Evolutionary conservation across 768 basidiomycete genomes (phyloP).

Genomic region (Pleurotus sapidus): DNA sequence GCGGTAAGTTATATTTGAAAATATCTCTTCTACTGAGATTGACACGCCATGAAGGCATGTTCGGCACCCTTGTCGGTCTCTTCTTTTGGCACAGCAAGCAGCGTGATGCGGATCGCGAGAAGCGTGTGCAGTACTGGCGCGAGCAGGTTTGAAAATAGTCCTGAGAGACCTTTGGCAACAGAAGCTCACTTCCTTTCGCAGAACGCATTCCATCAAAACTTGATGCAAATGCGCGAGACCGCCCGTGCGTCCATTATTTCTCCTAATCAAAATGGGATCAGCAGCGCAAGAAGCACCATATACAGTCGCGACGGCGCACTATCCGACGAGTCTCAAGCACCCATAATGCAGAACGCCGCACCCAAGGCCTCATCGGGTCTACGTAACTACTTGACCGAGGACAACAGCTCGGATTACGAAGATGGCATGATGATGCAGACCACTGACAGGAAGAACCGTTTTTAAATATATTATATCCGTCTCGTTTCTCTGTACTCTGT

Average conservation of each 20-base stretch:
- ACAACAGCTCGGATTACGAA: conserved; percentile 40
- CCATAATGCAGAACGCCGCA: conserved; percentile 43
- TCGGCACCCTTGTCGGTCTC: conserved; percentile 63
- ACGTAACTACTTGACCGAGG: conserved; percentile 49
- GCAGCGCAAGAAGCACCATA: conserved; percentile 46
- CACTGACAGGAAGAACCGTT: conserved; percentile 19
- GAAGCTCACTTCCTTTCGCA: conserved; percentile 20
- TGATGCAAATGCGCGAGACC: conserved; percentile 75
- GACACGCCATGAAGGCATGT: conserved; percentile 53
- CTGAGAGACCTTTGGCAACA: not conserved
- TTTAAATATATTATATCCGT: not conserved
- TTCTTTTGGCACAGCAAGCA: conserved; percentile 71
- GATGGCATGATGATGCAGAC: conserved; percentile 45
- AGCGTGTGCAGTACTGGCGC: conserved; percentile 85
- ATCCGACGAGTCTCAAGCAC: conserved; percentile 54
- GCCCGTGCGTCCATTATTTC: conserved; percentile 66
- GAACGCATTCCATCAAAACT: conserved; percentile 80
- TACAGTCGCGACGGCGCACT: conserved; percentile 43
- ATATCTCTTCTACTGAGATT: too few species aligned
- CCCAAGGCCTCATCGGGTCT: conserved; percentile 52
- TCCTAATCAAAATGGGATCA: conserved; percentile 39
- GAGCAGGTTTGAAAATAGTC: conserved; percentile 58
- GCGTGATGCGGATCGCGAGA: conserved; percentile 75
- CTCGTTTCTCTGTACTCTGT: not conserved
- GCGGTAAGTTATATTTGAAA: conserved; percentile 43